Evolutionary conservation across 805 yeast genomes (phyloP), one percentile per base, ranked within the genome.

Genomic region (Pichia eremophila): DNA sequence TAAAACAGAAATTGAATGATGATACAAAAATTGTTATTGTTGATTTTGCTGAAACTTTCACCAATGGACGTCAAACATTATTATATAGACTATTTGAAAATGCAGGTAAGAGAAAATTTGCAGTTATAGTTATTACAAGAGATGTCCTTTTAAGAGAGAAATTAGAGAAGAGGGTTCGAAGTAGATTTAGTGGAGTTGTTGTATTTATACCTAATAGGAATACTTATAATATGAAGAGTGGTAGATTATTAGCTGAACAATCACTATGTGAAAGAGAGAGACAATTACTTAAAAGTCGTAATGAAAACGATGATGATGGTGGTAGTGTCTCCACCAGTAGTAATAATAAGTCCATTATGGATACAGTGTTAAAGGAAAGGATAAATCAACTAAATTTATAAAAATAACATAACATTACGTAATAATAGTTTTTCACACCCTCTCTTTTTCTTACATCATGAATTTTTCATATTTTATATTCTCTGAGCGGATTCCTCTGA

Each of bases 131-230:
- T 19, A 28, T 27, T 10, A 29, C 45, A 11, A 75, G 2, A 95
- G 40, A 12, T 48, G 51, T 2, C 72, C 22, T 14, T 18, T 77
- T 2, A 95, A 71, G 90, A 44, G 97, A 91, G 56, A 71, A 79
- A 56, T 68, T 93, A 41, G 99, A 93, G 59, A 93, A 91, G 59
- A 74, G 99, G 57, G 98, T 93, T 0, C 75, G 88, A 54, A 83
- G 95, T 48, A 69, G 99, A 53, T 93, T 90, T 62, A 81, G 93
- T 17, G 96, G 91, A 59, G 68, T 95, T 57, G 3, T 36, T 61
- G 34, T 38, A 73, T 1, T 46, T 36, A 17, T 47, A 53, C 8
- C 43, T 57, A 2, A 62, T 73, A 36, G 39, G 12, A 15, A 8
- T 15, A 29, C 14, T 10, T 10, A 15, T 34, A 34, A 8, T 12